Conservation (phyloP, 2,329 filamentous ascomycete genomes). For the Tympanopsis confertula region DNA sequence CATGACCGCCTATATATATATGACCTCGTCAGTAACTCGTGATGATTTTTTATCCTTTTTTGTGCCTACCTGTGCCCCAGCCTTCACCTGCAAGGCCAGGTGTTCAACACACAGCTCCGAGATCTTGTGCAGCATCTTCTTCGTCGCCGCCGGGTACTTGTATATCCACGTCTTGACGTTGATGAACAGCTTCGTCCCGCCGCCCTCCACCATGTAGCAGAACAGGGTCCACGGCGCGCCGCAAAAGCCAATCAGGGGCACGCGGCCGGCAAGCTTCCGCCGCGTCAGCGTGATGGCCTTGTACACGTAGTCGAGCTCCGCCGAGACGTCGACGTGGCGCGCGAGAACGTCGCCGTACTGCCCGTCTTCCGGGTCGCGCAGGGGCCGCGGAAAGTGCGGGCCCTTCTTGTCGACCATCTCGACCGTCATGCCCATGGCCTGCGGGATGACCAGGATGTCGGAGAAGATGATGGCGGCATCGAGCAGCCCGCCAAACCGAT, state of each 20-base stretch:
- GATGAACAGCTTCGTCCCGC: slow-evolving; percentile 87
- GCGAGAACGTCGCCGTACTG: slow-evolving; percentile 72
- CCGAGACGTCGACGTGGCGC: slow-evolving; percentile 67
- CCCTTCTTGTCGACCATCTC: slow-evolving; percentile 98
- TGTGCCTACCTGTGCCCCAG: slow-evolving; percentile 66
- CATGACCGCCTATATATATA: slow-evolving; percentile 58
- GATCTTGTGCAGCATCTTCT: slow-evolving; percentile 79
- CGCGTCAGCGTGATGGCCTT: slow-evolving; percentile 85
- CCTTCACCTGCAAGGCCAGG: slow-evolving; percentile 79
- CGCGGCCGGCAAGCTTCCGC: slow-evolving; percentile 74
- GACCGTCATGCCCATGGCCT: slow-evolving; percentile 94
- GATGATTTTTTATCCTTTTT: background rate
- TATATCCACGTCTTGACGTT: slow-evolving; percentile 96
- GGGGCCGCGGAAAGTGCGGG: slow-evolving; percentile 80
- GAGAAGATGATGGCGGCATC: slow-evolving; percentile 98
- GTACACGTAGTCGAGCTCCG: slow-evolving; percentile 88
- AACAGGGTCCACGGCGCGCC: slow-evolving; percentile 93
- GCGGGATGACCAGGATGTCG: slow-evolving; percentile 92
- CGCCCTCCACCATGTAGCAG: slow-evolving; percentile 99
- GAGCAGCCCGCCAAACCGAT: slow-evolving; percentile 79
- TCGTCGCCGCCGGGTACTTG: slow-evolving; percentile 70
- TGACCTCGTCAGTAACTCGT: slow-evolving; percentile 4
- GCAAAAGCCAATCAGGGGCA: slow-evolving; percentile 91
- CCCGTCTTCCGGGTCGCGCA: slow-evolving; percentile 66
- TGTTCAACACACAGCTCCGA: slow-evolving; percentile 91